These are phyloP conservation scores for Sclerotinia borealis DNA, from an alignment of 2,329 filamentous ascomycete species.

Conservation along the genomic window DNA sequence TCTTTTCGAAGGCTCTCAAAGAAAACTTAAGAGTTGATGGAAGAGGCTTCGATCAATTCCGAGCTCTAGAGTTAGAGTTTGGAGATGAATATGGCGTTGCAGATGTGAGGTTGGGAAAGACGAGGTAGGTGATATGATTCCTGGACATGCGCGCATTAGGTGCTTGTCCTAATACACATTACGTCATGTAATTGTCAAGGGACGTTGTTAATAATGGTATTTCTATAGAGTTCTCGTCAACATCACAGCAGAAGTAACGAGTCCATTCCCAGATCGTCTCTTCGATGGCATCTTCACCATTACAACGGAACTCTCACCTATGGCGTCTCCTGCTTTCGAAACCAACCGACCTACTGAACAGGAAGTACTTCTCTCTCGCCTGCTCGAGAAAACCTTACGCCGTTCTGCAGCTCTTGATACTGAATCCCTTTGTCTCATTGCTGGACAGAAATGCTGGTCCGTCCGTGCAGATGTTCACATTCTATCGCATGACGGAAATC, in stretches of 20 bases:
- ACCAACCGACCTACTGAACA: constrained; percentile 75
- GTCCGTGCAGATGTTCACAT: constrained; percentile 89
- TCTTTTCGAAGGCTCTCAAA: constrained; percentile 75
- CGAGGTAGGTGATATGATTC: constrained; percentile 53
- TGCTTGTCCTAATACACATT: neutral
- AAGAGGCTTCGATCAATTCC: constrained; percentile 72
- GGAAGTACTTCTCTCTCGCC: constrained; percentile 78
- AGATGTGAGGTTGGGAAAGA: constrained; percentile 84
- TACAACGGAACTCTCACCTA: constrained; percentile 81
- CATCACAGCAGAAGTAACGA: constrained; percentile 81
- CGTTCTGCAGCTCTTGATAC: constrained; percentile 89
- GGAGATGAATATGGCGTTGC: constrained; percentile 87
- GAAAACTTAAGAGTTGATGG: constrained; percentile 80
- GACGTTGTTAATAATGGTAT: neutral
- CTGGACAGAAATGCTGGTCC: constrained; percentile 85
- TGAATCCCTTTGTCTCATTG: constrained; percentile 89
- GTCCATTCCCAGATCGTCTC: constrained; percentile 79
- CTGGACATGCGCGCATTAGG: neutral
- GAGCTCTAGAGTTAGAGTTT: constrained; percentile 71
- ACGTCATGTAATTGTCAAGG: neutral
- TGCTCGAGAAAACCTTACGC: constrained; percentile 90
- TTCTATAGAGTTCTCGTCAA: constrained; percentile 66
- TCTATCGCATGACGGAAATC: constrained; percentile 81
- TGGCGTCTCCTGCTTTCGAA: constrained; percentile 88
- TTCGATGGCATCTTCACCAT: constrained; percentile 96